These are phyloP conservation scores for Craterostigma plantagineum DNA, from an alignment of 257 asterid species.

Conservation along the genomic window DNA sequence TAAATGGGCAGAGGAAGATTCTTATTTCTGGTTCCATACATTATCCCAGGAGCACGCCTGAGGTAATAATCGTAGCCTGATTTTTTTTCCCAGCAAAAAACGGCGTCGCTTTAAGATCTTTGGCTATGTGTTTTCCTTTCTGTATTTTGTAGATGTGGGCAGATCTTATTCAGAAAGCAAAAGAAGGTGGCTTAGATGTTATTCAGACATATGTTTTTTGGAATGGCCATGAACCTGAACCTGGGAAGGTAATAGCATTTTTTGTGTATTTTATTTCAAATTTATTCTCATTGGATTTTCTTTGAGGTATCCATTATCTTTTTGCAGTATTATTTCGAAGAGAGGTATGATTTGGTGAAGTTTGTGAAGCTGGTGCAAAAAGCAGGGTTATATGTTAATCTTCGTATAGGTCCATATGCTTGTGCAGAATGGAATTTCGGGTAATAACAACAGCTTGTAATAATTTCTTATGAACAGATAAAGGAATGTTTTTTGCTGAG, in stretches of 20 bases:
- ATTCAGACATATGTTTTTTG: constrained; percentile 46
- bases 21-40: constrained; percentile 50
- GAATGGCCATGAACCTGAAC: constrained; percentile 37
- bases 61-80: constrained; percentile 12
- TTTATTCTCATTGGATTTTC: background rate
- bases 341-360: constrained; percentile 25
- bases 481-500: background rate
- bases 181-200: constrained; percentile 39
- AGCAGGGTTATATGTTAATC: constrained; percentile 29
- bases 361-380: constrained; percentile 26
- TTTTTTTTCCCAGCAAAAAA: background rate
- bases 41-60: constrained; percentile 50
- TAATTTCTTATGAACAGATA: too few relatives aligned
- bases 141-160: constrained; percentile 48
- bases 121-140: background rate
- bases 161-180: constrained; percentile 33
- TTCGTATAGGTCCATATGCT: constrained; percentile 49
- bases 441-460: too few relatives aligned
- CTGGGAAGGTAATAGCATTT: background rate
- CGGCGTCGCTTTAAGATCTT: background rate
- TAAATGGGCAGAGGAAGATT: constrained; percentile 32
- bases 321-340: constrained; percentile 27
- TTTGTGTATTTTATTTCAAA: background rate
- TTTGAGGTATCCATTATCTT: background rate
- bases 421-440: constrained; percentile 67